Evolutionary conservation across 805 yeast genomes (phyloP).

Genomic region (Cyberlindnera xishuangbannaensis): DNA sequence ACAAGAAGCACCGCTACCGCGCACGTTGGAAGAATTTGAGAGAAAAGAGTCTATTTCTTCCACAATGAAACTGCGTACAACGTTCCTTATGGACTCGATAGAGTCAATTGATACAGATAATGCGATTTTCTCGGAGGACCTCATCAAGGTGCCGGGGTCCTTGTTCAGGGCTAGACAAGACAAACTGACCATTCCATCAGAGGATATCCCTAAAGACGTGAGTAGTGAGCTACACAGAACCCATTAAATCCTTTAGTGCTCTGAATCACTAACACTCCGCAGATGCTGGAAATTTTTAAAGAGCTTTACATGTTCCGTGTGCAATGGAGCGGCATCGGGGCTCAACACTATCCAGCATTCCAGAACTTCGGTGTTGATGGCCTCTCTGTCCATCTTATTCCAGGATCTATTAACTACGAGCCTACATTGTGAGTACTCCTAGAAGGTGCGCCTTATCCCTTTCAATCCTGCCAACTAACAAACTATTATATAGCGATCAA

Average conservation of each 20-base stretch:
- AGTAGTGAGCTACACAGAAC: too few relatives aligned
- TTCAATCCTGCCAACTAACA: background rate
- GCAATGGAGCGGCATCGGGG: constrained; percentile 14
- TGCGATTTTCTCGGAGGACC: constrained; percentile 12
- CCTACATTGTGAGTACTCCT: constrained; percentile 12
- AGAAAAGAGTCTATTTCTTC: too few relatives aligned
- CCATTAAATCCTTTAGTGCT: background rate
- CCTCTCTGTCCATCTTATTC: constrained; percentile 16
- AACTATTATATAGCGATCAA: constrained; percentile 14
- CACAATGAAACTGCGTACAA: constrained; percentile 10
- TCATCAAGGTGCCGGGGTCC: constrained; percentile 18
- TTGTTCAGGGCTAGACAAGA: constrained; percentile 18
- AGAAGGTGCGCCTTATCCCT: background rate
- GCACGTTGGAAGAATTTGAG: too few relatives aligned
- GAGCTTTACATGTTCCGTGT: constrained; percentile 17
- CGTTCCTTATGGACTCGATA: constrained; percentile 15
- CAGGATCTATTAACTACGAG: constrained; percentile 17
- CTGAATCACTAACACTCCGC: background rate
- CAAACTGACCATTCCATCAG: constrained; percentile 12
- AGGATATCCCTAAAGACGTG: constrained; percentile 18
- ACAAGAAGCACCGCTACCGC: too few relatives aligned
- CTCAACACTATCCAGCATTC: constrained; percentile 6
- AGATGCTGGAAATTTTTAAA: constrained; percentile 8
- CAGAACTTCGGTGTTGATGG: constrained; percentile 20
- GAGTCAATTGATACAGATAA: constrained; percentile 23